Base-by-base conservation (phyloP, 345 rosid species). In the Brassica nigra region DNA sequence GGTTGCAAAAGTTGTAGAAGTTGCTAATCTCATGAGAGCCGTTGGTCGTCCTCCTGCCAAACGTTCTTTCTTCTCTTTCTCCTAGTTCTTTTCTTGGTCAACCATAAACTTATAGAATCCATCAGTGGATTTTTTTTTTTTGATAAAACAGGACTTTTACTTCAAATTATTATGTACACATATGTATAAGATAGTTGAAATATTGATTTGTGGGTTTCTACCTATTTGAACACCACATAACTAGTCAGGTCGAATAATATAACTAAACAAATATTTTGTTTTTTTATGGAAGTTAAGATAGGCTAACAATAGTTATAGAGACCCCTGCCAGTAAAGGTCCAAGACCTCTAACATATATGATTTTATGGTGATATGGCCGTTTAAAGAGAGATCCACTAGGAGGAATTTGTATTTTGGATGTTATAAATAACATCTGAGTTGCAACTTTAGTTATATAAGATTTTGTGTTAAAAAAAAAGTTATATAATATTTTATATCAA, bases 21-120 rank as follows among this genome's bases (percentile, higher is more conserved):
- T 88, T 27, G 88, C 97, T 83, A 91, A 91, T 85, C 86, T 92
- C 82, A 90, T 95, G 97, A 90, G 89, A 82, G 93, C 97, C 9
- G 86, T 92, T 67, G 97, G 97, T 2, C 86, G 97, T 66, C 73
- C 99, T 78, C 99, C 99, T 16, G 77, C 84, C 54, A 95, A 95
- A 69, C 84, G 92, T 3, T 90, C 97, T 66, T 89, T 90, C 86
- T 95, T 91, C 78, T 92, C 75, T 34, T 77, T 70, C 70, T 79
- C 72, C 9, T 79, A 68, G 65, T 2, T 23, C 34, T 30, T 78
- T 66, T 30, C 2, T 62, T 62, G 5, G 7, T 62, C 36, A 62
- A 12, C 15, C 36, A 62, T 5, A 4, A 14, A 14, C 33, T 29
- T 58, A 58, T 27, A 28, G 12, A 28, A 6, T 58, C 63, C 63